Conservation (phyloP, 2,329 filamentous ascomycete species). For the Colletotrichum salicis region DNA sequence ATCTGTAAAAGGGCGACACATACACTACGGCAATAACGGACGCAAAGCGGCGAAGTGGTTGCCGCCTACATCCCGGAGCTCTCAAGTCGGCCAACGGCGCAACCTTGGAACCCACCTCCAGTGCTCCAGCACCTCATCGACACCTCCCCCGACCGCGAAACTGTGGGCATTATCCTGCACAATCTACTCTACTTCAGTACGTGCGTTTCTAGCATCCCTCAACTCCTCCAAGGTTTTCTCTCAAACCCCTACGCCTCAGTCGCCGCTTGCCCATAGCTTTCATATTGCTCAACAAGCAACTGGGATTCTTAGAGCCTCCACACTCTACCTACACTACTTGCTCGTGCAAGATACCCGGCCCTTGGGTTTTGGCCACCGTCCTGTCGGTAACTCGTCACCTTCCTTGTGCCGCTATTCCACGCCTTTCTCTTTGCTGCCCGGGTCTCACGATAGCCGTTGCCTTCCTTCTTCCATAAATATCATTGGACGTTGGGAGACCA, state of each 20-base stretch:
- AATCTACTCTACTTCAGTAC: not conserved
- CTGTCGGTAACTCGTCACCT: conserved; percentile 15
- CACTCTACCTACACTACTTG: not conserved
- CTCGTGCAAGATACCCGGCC: conserved; percentile 12
- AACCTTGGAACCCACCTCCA: not conserved
- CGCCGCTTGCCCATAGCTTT: conserved; percentile 16
- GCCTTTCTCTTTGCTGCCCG: not conserved
- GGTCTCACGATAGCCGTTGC: conserved; percentile 8
- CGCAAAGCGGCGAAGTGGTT: conserved; percentile 9
- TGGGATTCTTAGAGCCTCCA: conserved; percentile 4
- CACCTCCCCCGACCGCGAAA: conserved; percentile 1
- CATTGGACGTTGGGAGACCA: conserved; percentile 12
- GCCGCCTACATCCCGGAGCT: conserved; percentile 9
- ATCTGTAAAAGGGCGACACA: not conserved
- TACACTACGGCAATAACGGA: conserved; percentile 1
- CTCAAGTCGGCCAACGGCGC: not conserved
- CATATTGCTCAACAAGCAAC: conserved; percentile 11
- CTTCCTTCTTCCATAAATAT: conserved; percentile 23
- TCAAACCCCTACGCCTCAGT: not conserved
- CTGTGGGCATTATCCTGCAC: not conserved
- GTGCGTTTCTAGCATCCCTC: not conserved
- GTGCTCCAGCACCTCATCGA: conserved; percentile 4
- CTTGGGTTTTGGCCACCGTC: conserved; percentile 29
- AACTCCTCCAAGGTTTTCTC: not conserved
- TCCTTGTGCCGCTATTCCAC: conserved; percentile 3